Conservation (phyloP, 228 moss, liverwort and hornwort genomes). For the Sphagnum magellanicum region DNA sequence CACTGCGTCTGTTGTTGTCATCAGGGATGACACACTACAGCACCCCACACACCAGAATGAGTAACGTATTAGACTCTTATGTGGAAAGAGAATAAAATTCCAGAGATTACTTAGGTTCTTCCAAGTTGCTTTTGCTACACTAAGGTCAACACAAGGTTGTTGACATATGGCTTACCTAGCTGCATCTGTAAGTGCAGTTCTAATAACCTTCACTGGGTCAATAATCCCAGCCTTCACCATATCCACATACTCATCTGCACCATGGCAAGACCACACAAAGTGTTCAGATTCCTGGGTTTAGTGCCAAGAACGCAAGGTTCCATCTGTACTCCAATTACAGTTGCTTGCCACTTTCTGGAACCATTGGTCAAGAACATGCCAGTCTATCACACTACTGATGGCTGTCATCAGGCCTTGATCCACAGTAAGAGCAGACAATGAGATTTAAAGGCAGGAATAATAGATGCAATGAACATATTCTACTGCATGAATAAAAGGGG, state of each 20-base stretch:
- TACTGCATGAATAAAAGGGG: background rate
- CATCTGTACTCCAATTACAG: background rate
- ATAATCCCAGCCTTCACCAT: conserved; percentile 55
- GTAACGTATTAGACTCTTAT: no score
- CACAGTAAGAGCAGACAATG: background rate
- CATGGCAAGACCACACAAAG: background rate
- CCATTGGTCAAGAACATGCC: background rate
- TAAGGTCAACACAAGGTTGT: background rate
- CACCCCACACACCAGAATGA: no score
- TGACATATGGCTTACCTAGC: conserved; percentile 15
- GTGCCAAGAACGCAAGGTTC: background rate
- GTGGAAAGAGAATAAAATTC: no score
- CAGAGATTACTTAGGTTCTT: no score
- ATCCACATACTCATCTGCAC: conserved; percentile 40
- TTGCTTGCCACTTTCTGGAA: background rate
- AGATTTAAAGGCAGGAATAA: background rate
- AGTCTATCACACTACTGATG: background rate
- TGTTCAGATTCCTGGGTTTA: background rate
- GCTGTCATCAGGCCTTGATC: background rate
- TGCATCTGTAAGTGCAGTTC: conserved; percentile 39
- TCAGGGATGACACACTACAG: conserved; percentile 46
- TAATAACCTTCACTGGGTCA: conserved; percentile 53
- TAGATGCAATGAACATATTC: background rate
- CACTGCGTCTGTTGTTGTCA: conserved; percentile 63
- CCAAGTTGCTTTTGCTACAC: no score